Evolutionary conservation across 2,329 filamentous ascomycete species (phyloP), one percentile per base, ranked within the genome.

Genomic region (Cadophora luteo-olivacea): DNA sequence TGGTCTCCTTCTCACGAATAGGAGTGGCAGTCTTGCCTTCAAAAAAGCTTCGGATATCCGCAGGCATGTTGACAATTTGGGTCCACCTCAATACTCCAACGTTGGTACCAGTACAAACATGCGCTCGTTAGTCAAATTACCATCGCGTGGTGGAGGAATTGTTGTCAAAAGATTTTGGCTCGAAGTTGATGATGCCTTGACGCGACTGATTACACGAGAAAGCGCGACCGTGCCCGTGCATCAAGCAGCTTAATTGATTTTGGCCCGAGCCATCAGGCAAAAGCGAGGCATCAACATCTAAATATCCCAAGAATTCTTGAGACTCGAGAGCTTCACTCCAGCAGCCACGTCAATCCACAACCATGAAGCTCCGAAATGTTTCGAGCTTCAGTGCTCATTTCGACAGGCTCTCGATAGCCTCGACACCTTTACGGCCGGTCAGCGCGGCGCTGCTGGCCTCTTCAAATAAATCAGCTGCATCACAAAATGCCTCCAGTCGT

Each of bases 41-140:
- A 83, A 98, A 97, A 81, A 97, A 98, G 75, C 86, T 93, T 77
- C 94, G 87, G 77, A 97, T 98, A 81, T 98, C 95, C 70, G 73
- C 93, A 65, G 94, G 89, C 94, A 97, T 97, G 54, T 58, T 75
- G 67, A 54, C 22, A 25, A 41, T 24, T 57, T 24, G 2, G 29
- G 12, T 33, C 22, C 2, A 32, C 24, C 9, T 19, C 33, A 24
- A 60, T 7, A 33, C 29, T 38, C 11, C 22, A 41, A 3, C 4
- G 12, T 19, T 41, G 32, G 3, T 58, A 58, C 2, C 22, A n/a
- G 57, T 60, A 45, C 57, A 60, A 29, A 58, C 2, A 25, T 16
- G 36, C 14, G 12, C 12, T 60, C 36, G 8, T 41, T 3, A 3
- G 5, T 6, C 36, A 64, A 58, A 12, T 24, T 33, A 19, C 25